Evolutionary conservation across 202 grass and related monocot species (phyloP), one percentile per base, ranked within the genome.

Genomic region (Zoysia matrella): DNA sequence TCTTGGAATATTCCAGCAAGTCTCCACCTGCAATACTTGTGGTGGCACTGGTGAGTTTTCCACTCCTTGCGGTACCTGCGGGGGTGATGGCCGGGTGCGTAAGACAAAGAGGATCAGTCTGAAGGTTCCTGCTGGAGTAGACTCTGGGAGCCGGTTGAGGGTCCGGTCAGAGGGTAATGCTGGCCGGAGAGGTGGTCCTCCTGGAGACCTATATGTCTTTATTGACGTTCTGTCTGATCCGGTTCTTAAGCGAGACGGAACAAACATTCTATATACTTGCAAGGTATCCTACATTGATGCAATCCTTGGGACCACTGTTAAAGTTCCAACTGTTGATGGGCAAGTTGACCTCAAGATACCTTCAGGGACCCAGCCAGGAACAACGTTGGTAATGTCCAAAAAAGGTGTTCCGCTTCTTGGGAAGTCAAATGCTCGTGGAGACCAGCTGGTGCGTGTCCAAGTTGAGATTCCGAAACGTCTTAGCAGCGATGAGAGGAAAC

Each of bases 211-310:
- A 48, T 95, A 94, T 65, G 96, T 99, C 22, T 99, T 99, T 51
- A 95, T 99, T 55, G 91, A 99, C 70, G 87, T 99, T 63, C 79
- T 95, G 51, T 93, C 93, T 22, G 93, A 99, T 72, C 64, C 96
- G 60, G 92, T 99, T 52, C 96, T 99, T 56, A 99, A 92, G 84
- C 53, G 96, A 75, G 96, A 99, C 3, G 92, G 93, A 7, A 95
- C 92, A 82, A 94, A 90, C 74, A 93, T 99, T 73, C 83, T 99
- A n/a, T 94, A 92, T 85, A 94, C 96, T 47, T 93, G 96, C 85
- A 99, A 99, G 62, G 96, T 99, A 49, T 95, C 96, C 77, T 99
- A 95, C 53, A 92, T 95, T 61, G 96, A 99, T 80, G 96, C 96
- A 42, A 95, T 99, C 60, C 89, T 99, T 74, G 96, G 96, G 77